Conservation (phyloP, 2,329 filamentous ascomycete species). For the Verticillium alfalfae region DNA sequence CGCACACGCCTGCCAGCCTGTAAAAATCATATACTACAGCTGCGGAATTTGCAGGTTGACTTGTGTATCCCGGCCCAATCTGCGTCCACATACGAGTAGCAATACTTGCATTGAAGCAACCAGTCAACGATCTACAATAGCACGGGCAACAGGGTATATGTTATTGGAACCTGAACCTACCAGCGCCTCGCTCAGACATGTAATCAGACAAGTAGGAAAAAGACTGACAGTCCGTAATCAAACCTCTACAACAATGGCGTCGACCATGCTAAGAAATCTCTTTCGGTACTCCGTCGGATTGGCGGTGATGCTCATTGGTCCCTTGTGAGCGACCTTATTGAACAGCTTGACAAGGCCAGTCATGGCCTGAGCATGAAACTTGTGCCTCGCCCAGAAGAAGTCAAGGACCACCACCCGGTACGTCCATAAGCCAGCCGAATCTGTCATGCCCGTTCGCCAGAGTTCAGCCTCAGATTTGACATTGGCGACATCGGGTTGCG, state of each 20-base stretch:
- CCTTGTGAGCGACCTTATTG: slow-evolving; percentile 57
- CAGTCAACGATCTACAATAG: background rate
- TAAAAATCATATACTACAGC: too few relatives aligned
- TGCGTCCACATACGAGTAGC: background rate
- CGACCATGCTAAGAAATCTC: slow-evolving; percentile 44
- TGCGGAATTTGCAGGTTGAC: too few relatives aligned
- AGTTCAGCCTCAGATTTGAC: slow-evolving; percentile 17
- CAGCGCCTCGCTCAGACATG: background rate
- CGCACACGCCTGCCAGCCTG: too few relatives aligned
- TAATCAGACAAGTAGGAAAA: background rate
- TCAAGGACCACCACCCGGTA: slow-evolving; percentile 66
- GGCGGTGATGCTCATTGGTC: slow-evolving; percentile 72
- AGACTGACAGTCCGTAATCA: slow-evolving; percentile 3
- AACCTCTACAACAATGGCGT: slow-evolving; percentile 31
- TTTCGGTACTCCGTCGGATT: slow-evolving; percentile 61
- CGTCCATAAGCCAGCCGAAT: slow-evolving; percentile 58
- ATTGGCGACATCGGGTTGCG: slow-evolving; percentile 29
- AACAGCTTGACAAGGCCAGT: slow-evolving; percentile 59
- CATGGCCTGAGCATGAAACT: slow-evolving; percentile 59
- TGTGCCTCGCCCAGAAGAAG: slow-evolving; percentile 76
- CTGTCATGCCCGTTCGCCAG: slow-evolving; percentile 59
- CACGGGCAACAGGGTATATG: background rate
- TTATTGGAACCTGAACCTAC: background rate
- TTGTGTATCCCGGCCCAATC: too few relatives aligned
- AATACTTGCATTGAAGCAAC: background rate